Percentiles rank a stretch among this genome's conserved stretches.
These are phyloP conservation scores for Rhizopogon roseolus DNA, from an alignment of 768 basidiomycete species.

Conservation along the genomic window DNA sequence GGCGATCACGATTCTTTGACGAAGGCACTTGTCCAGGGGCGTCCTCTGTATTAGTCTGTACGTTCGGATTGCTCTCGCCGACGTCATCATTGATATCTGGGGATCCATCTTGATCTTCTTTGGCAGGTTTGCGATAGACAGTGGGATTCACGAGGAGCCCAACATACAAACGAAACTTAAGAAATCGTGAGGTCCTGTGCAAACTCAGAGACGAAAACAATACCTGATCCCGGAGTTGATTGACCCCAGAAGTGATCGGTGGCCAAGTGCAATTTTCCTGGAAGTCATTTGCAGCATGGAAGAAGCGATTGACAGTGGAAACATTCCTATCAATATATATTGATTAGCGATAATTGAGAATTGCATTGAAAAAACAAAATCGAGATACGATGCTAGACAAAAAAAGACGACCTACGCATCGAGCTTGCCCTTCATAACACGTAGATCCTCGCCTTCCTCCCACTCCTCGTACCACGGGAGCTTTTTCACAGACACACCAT, in stretches of 20 bases:
- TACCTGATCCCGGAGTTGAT: slow-evolving; percentile 64
- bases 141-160: slow-evolving; percentile 52
- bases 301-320: slow-evolving; percentile 49
- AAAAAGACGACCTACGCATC: no score
- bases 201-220: slow-evolving; percentile 1
- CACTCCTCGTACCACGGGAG: slow-evolving; percentile 68
- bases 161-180: slow-evolving; percentile 55
- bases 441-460: slow-evolving; percentile 54
- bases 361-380: slow-evolving; percentile 2
- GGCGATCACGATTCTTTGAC: slow-evolving; percentile 22
- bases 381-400: not conserved
- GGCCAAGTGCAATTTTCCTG: slow-evolving; percentile 36
- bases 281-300: slow-evolving; percentile 58
- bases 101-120: slow-evolving; percentile 24
- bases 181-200: not conserved
- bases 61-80: not conserved
- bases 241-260: slow-evolving; percentile 22
- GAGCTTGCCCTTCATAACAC: slow-evolving; percentile 35
- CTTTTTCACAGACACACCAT: slow-evolving; percentile 18
- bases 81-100: slow-evolving; percentile 24
- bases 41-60: not conserved
- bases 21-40: not conserved
- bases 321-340: slow-evolving; percentile 29
- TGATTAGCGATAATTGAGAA: not conserved
- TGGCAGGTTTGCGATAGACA: slow-evolving; percentile 26